phyloP scores from a whole-genome alignment of 139 green algal species.

The Asterochloris sp. region DNA sequence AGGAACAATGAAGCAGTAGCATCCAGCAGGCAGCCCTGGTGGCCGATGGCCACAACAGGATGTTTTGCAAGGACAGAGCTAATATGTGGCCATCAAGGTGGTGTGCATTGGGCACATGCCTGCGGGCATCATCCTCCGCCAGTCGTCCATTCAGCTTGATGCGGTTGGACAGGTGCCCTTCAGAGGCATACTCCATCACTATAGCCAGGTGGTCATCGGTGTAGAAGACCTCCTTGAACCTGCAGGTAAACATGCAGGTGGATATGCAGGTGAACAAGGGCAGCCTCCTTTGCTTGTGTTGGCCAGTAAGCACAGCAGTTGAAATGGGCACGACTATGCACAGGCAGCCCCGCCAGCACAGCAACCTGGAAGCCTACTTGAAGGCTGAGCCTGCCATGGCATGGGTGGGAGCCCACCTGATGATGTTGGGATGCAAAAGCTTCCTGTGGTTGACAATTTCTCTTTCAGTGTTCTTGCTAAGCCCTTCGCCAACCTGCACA shows the following conservation, averaged over 20 bases:
- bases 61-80: too few species aligned
- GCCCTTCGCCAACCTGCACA: conserved; percentile 13
- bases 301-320: not conserved
- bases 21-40: too few species aligned
- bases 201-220: conserved; percentile 14
- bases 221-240: conserved; percentile 38
- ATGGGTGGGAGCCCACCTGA: conserved; percentile 34
- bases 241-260: conserved; percentile 15
- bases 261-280: not conserved
- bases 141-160: conserved; percentile 29
- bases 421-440: conserved; percentile 63
- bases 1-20: too few species aligned
- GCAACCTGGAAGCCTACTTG: not conserved
- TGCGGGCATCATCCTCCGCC: conserved; percentile 47
- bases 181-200: conserved; percentile 74
- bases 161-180: conserved; percentile 48
- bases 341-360: not conserved
- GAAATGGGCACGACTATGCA: not conserved
- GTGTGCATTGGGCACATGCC: not conserved
- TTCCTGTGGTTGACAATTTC: conserved; percentile 64
- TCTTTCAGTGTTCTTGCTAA: conserved; percentile 19
- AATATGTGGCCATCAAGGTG: too few species aligned
- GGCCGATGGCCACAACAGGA: too few species aligned
- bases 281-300: not conserved
- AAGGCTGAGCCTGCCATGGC: too few species aligned